Evolutionary conservation across 331 rosid species (phyloP), one percentile per base, ranked within the genome.

Genomic region (Dryas integrifolia): DNA sequence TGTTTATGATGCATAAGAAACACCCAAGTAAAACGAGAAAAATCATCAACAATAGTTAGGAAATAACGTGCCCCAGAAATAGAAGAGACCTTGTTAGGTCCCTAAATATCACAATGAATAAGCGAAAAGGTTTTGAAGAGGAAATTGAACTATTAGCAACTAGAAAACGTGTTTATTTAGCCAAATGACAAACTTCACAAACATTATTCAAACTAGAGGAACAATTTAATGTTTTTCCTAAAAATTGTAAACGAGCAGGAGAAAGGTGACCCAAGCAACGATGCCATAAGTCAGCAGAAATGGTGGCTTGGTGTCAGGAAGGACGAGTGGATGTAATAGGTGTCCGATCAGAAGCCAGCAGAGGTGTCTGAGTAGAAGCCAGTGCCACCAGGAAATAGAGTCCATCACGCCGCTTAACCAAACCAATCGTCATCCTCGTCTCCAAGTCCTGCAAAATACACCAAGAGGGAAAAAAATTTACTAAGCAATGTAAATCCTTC

Each of bases 381-480:
- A 43, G 8, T 9, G 9, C 46, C 46, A 43, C 9, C 8, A 30
- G 9, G 11, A 26, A 5, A 12, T 66, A 50, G 7, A 65, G 21
- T 0, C 67, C 60, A 9, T 75, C 52, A 14, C 0, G 3, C 3
- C 30, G 12, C 35, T 48, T 67, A 47, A 57, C 70, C 26, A 46
- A 39, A 43, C 80, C 63, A 76, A 76, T 68, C 58, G 10, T 3
- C 47, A 0, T 60, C 65, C 14, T 60, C 63, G 48, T 7, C 13
- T 30, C 16, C 12, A 61, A 7, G 45, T 76, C 58, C 15, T 69
- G n/a, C 1, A 60, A 38, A 2, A 58, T 4, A 59, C 9, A 69
- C 14, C 43, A 41, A 50, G 35, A 5, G 21, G 40, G 45, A 8
- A 38, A 18, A 14, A 66, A n/a, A 0, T 15, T 48, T 0, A 69